Base-by-base conservation (phyloP, 1,139 yeast species). In the Candida smagusa region DNA sequence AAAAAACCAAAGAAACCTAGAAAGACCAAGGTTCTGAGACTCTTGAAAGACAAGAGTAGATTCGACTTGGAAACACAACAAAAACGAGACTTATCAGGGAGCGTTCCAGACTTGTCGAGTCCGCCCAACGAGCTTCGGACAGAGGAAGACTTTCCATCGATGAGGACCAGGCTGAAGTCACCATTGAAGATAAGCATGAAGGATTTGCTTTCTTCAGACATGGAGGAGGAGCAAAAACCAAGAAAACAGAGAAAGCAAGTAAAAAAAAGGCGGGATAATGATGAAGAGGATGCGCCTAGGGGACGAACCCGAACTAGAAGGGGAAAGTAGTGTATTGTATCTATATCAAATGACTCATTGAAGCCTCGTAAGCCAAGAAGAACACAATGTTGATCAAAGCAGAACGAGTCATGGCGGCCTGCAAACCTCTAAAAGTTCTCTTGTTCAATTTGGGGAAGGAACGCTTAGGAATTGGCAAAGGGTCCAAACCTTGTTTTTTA, bases 341-440 rank as follows among this genome's bases (percentile, higher is more conserved):
- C 26, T 23, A 23, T 23, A 23, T 9, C 33, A 77, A 53, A 46
- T 75, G 68, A 31, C 67, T 64, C 86, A 81, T 80, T 28, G 83
- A 59, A 42, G 70, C 73, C 59, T 87, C 96, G 58, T 77, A 87
- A 13, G 76, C 65, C 28, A 88, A 73, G 61, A 87, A 87, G 56
- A 87, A 85, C 7, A 82, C 81, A 76, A 84, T 77, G 43, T 87
- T 88, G 9, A 82, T 82, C 40, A 84, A 51, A 40, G 87, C 77
- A 0, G 94, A 80, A 43, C 96, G 68, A 5, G 81, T 63, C 24
- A 84, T 65, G 6, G 90, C 81, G 23, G 87, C 83, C 1, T 89
- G 87, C 37, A 87, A 65, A 0, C 96, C 96, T 38, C 90, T 65
- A 58, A 85, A 87, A 72, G 83, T 71, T 25, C 73, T 63, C 34